Percentiles rank a stretch among this genome's conserved stretches.
Evolutionary conservation across 2,329 filamentous ascomycete genomes (phyloP).

Genomic region (Paraconiothyrium sp.): DNA sequence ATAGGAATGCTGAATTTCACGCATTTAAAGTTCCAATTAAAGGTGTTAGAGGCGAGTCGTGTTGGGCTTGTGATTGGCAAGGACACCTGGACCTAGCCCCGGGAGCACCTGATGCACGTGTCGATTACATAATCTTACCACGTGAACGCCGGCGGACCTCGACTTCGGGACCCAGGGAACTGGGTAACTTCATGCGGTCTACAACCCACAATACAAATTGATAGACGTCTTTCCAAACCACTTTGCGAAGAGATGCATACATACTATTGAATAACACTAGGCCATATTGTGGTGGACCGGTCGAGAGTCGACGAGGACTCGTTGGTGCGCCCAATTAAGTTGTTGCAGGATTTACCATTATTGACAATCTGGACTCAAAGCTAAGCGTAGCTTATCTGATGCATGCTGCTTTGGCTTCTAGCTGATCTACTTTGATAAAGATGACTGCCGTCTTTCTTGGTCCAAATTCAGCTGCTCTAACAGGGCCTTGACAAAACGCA

Average conservation of each 20-base stretch:
- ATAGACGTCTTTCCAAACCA: too few relatives aligned
- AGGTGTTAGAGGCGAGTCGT: slow-evolving; percentile 9
- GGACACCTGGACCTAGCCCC: not conserved
- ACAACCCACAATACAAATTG: not conserved
- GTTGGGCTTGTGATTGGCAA: not conserved
- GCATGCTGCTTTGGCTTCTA: not conserved
- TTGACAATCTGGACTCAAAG: not conserved
- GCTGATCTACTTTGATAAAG: not conserved
- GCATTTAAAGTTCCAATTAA: slow-evolving; percentile 3
- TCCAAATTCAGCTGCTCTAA: not conserved
- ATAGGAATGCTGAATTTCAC: not conserved
- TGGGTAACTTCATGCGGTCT: too few relatives aligned
- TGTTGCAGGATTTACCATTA: not conserved
- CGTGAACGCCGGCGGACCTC: too few relatives aligned
- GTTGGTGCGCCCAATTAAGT: too few relatives aligned
- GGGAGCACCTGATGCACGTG: not conserved
- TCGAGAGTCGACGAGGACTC: too few relatives aligned
- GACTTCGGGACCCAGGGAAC: too few relatives aligned
- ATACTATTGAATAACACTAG: too few relatives aligned
- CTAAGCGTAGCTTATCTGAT: not conserved
- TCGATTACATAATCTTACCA: not conserved
- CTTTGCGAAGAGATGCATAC: too few relatives aligned
- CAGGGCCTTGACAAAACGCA: not conserved
- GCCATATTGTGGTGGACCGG: too few relatives aligned
- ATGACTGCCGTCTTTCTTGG: not conserved